Conservation (phyloP, 1,284 basidiomycete genomes). For the Marasmius sp. region DNA sequence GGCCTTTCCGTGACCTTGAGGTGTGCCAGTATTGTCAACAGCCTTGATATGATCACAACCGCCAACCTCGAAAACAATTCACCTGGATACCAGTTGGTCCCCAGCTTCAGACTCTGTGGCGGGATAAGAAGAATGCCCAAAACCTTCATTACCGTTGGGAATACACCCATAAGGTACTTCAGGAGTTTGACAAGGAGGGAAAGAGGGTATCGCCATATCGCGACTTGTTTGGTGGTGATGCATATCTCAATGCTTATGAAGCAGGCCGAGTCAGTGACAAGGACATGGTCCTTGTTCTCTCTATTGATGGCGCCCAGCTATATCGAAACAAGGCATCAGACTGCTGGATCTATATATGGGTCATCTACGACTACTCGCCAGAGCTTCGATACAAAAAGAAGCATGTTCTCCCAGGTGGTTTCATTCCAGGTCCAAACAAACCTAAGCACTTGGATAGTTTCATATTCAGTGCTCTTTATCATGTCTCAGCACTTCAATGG, state of each 20-base stretch:
- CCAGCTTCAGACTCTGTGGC: constrained; percentile 21
- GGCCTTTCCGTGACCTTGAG: constrained; percentile 19
- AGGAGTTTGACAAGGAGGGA: constrained; percentile 7
- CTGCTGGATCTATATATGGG: constrained; percentile 32
- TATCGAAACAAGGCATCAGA: constrained; percentile 28
- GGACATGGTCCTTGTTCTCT: constrained; percentile 26
- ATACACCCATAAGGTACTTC: constrained; percentile 1
- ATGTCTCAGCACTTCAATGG: constrained; percentile 18
- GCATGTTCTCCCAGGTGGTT: constrained; percentile 22
- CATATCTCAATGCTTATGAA: constrained; percentile 16
- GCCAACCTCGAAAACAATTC: constrained; percentile 14
- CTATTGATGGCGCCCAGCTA: constrained; percentile 32
- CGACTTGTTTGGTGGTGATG: constrained; percentile 15
- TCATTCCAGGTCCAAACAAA: constrained; percentile 31
- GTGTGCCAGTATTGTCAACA: constrained; percentile 24
- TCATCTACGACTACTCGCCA: constrained; percentile 24
- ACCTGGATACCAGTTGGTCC: constrained; percentile 20
- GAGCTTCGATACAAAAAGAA: constrained; percentile 26
- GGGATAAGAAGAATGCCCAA: constrained; percentile 13
- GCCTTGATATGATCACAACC: constrained; percentile 19
- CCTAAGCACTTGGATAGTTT: constrained; percentile 29
- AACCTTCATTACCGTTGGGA: constrained; percentile 19
- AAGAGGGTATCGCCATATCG: constrained; percentile 13
- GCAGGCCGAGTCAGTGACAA: constrained; percentile 17
- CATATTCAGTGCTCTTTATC: constrained; percentile 22